Evolutionary conservation across 2,329 filamentous ascomycete species (phyloP).

Genomic region (Lasiodiplodia sp.): DNA sequence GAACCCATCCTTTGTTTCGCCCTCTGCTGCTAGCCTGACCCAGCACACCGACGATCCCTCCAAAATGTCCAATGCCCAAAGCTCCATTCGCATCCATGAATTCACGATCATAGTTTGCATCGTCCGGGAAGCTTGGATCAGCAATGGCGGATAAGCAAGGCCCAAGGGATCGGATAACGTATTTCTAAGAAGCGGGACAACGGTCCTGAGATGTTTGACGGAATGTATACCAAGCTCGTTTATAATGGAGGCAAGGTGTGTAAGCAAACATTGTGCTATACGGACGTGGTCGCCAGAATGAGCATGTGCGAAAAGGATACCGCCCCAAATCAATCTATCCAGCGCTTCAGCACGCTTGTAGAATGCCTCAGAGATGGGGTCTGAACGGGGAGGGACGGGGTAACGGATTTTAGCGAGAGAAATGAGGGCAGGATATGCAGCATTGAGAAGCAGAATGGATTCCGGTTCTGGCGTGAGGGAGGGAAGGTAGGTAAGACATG

Average conservation of each 20-base stretch:
- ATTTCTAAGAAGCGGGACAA: slow-evolving; percentile 71
- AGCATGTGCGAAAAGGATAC: slow-evolving; percentile 54
- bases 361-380: slow-evolving; percentile 32
- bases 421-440: slow-evolving; percentile 72
- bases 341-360: slow-evolving; percentile 49
- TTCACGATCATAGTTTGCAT: slow-evolving; percentile 66
- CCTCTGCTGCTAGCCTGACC: slow-evolving; percentile 34
- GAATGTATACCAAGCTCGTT: slow-evolving; percentile 66
- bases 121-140: slow-evolving; percentile 61
- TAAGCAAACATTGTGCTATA: slow-evolving; percentile 65
- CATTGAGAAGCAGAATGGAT: slow-evolving; percentile 68
- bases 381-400: slow-evolving; percentile 39
- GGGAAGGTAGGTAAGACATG: slow-evolving; percentile 79
- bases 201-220: slow-evolving; percentile 72
- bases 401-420: slow-evolving; percentile 60
- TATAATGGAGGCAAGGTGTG: slow-evolving; percentile 59
- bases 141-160: slow-evolving; percentile 59
- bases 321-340: slow-evolving; percentile 53
- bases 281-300: slow-evolving; percentile 66
- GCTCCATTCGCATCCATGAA: slow-evolving; percentile 73
- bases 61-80: slow-evolving; percentile 70
- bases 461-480: slow-evolving; percentile 77
- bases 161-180: slow-evolving; percentile 75
- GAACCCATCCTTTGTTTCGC: slow-evolving; percentile 32
- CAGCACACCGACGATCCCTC: slow-evolving; percentile 60